Evolutionary conservation across 2,329 filamentous ascomycete species (phyloP).

Genomic region (Zopfia rhizophila): DNA sequence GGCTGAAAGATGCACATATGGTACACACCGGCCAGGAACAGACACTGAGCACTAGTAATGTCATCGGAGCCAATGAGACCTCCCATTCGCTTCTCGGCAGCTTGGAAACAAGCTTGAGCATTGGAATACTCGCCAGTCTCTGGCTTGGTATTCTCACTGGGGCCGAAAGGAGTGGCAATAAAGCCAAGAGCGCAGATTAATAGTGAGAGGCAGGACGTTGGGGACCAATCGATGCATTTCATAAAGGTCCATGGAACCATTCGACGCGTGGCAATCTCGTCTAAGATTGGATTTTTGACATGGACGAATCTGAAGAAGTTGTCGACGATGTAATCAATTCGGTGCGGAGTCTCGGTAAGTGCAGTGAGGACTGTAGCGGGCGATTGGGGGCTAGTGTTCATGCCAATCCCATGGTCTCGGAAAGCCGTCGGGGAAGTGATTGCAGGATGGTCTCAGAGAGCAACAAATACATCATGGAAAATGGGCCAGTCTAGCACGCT

Average conservation of each 20-base stretch:
- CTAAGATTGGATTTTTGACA: constrained; percentile 19
- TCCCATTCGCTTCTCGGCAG: constrained; percentile 3
- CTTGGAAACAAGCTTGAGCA: too few species aligned
- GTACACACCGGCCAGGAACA: constrained; percentile 8
- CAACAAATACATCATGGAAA: too few species aligned
- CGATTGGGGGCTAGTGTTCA: too few species aligned
- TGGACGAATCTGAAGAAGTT: constrained; percentile 11
- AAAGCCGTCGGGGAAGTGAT: too few species aligned
- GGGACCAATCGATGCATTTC: constrained; percentile 18
- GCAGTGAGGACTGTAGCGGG: too few species aligned
- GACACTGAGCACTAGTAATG: constrained; percentile 1
- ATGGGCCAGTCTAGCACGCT: too few species aligned
- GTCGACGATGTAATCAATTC: too few species aligned
- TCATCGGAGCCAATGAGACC: constrained; percentile 1
- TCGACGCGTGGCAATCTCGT: constrained; percentile 6
- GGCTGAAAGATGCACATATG: constrained; percentile 5
- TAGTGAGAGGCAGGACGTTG: constrained; percentile 19
- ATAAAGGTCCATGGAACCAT: constrained; percentile 14
- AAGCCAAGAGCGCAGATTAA: constrained; percentile 21
- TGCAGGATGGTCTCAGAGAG: too few species aligned
- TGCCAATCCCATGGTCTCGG: too few species aligned
- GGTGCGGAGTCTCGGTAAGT: too few species aligned
- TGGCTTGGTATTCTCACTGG: not conserved
- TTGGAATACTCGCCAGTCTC: not conserved
- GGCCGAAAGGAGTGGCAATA: constrained; percentile 16